Percentiles rank a stretch among this genome's conserved stretches.
phyloP scores from a whole-genome alignment of 2,329 filamentous ascomycete species.

The Fusarium sp. region DNA sequence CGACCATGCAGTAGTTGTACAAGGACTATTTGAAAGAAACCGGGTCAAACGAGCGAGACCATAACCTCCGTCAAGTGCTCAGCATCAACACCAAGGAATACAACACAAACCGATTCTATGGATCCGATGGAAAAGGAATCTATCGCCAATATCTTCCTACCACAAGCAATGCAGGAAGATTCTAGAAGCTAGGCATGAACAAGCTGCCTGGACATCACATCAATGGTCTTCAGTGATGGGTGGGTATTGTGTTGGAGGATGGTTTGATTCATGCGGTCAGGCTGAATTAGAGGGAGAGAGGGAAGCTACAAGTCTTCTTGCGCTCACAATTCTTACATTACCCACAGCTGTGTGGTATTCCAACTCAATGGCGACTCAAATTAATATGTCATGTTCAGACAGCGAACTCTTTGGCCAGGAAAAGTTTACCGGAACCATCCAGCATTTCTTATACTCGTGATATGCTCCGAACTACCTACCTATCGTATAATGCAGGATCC shows the following conservation, averaged over 20 bases:
- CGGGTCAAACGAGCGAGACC: not conserved
- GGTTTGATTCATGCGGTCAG: not conserved
- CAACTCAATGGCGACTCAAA: not conserved
- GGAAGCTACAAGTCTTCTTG: not conserved
- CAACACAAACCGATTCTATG: not conserved
- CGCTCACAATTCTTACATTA: not conserved
- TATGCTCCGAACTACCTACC: not conserved
- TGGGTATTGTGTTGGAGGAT: not conserved
- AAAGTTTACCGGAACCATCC: not conserved
- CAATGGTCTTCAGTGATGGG: not conserved
- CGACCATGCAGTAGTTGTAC: not conserved
- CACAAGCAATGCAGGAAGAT: not conserved
- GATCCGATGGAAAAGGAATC: not conserved
- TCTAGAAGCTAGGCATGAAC: not conserved
- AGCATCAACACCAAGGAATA: not conserved
- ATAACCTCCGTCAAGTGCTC: not conserved
- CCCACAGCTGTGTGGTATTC: not conserved
- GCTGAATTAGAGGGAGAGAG: not conserved
- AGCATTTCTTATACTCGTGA: slow-evolving; percentile 2
- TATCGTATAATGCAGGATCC: not conserved
- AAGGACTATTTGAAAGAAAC: not conserved
- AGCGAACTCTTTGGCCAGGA: not conserved
- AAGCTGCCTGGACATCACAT: not conserved
- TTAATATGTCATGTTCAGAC: not conserved
- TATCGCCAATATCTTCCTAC: not conserved